A percentile compares a stretch with the other conserved stretches of the same genome.
These are phyloP conservation scores for Garcia nutans DNA, from an alignment of 345 rosid genomes.

Conservation along the genomic window DNA sequence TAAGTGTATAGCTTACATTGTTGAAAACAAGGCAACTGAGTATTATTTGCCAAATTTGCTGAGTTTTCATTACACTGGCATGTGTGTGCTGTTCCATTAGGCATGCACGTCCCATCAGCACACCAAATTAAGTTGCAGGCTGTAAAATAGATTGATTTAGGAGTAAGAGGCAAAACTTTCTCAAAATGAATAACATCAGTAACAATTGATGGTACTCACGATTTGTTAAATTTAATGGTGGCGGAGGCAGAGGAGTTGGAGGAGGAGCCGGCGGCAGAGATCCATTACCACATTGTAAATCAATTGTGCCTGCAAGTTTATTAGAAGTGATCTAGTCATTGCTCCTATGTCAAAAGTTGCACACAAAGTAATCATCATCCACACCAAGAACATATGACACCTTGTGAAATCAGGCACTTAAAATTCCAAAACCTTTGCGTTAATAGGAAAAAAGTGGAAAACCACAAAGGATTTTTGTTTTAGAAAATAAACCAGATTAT, in stretches of 20 bases:
- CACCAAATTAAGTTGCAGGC: slow-evolving; percentile 41
- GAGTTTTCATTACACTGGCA: slow-evolving; percentile 41
- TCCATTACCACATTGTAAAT: slow-evolving; percentile 35
- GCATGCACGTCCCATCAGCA: slow-evolving; percentile 42
- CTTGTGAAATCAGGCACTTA: background rate
- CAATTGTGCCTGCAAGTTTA: slow-evolving; percentile 38
- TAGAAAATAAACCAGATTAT: background rate
- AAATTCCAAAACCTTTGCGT: background rate
- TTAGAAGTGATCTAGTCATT: background rate
- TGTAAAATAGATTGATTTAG: slow-evolving; percentile 12
- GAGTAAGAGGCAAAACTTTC: background rate
- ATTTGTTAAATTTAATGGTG: slow-evolving; percentile 9
- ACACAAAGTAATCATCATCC: background rate
- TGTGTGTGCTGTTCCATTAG: slow-evolving; percentile 23
- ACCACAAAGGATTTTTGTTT: background rate
- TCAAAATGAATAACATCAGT: background rate
- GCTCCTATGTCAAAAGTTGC: background rate
- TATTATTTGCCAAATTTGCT: slow-evolving; percentile 21
- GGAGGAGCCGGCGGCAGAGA: slow-evolving; percentile 34
- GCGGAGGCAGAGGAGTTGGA: background rate
- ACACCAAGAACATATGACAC: background rate
- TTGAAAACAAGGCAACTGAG: slow-evolving; percentile 28
- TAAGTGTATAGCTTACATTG: slow-evolving; percentile 29
- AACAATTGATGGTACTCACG: slow-evolving; percentile 6
- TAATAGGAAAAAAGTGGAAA: background rate